A percentile compares a stretch with the other conserved stretches of the same genome.
Conservation (phyloP, 2,329 filamentous ascomycete species). For the Exophiala spinifera region DNA sequence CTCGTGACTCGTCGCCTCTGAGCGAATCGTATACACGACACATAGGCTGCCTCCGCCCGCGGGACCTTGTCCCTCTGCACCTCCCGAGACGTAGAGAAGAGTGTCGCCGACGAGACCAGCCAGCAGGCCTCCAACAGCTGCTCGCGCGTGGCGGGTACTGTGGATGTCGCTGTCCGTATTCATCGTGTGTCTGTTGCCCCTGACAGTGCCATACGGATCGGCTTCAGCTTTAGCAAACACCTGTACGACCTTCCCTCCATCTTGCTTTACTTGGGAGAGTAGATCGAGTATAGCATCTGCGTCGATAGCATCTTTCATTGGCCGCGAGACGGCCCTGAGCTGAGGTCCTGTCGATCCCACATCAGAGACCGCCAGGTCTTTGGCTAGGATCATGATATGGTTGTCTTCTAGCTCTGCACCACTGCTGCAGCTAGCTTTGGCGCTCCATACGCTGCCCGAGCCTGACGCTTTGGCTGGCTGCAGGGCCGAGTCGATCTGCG, state of each 20-base stretch:
- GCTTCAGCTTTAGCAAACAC: constrained; percentile 36
- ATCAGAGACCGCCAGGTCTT: constrained; percentile 18
- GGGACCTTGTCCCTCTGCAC: constrained; percentile 35
- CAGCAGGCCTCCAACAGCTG: constrained; percentile 34
- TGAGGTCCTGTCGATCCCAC: background rate
- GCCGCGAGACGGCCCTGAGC: constrained; percentile 4
- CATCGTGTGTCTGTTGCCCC: constrained; percentile 34
- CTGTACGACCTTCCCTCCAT: constrained; percentile 27
- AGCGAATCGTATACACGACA: constrained; percentile 28
- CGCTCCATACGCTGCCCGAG: constrained; percentile 29
- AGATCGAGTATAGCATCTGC: constrained; percentile 6
- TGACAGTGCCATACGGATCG: constrained; percentile 29
- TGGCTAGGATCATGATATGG: constrained; percentile 35
- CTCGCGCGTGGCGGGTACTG: constrained; percentile 34
- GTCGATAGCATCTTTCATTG: constrained; percentile 18
- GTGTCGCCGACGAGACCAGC: constrained; percentile 33
- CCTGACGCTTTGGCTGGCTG: background rate
- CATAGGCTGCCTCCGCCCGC: constrained; percentile 34
- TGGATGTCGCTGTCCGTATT: constrained; percentile 34
- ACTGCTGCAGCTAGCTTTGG: constrained; percentile 34
- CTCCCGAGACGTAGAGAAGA: constrained; percentile 34
- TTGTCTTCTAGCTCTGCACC: constrained; percentile 35
- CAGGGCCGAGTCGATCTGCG: constrained; percentile 27
- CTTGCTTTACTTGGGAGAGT: background rate
- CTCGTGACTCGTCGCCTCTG: background rate